phyloP scores from a whole-genome alignment of 1,139 yeast genomes.

The Geotrichum fermentans region DNA sequence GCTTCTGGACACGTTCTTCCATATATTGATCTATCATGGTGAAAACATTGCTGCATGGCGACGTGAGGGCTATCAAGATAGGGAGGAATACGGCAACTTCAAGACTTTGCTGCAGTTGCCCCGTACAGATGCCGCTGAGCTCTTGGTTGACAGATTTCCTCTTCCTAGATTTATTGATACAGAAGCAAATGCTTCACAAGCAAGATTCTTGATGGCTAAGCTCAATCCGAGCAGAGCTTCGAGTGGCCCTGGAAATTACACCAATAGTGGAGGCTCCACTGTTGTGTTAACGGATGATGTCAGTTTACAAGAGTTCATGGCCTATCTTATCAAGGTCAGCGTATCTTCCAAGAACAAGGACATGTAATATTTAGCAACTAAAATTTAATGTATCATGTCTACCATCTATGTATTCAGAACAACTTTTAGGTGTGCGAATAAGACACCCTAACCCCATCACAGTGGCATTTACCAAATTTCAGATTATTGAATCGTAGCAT shows the following conservation, averaged over 20 bases:
- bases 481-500: not conserved
- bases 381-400: no score
- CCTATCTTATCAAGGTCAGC: conserved; percentile 69
- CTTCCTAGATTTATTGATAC: conserved; percentile 69
- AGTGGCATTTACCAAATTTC: not conserved
- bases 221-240: conserved; percentile 57
- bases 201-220: conserved; percentile 69
- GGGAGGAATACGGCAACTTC: conserved; percentile 59
- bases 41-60: conserved; percentile 67
- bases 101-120: conserved; percentile 59
- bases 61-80: conserved; percentile 60
- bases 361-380: not conserved
- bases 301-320: conserved; percentile 84
- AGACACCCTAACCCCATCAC: no score
- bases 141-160: conserved; percentile 67
- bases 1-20: conserved; percentile 69
- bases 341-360: conserved; percentile 17
- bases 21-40: conserved; percentile 66
- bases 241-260: conserved; percentile 40
- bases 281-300: conserved; percentile 95
- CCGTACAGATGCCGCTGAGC: conserved; percentile 62
- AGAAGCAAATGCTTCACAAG: conserved; percentile 74
- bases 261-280: conserved; percentile 49
- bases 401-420: no score
- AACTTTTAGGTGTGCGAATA: no score